Evolutionary conservation across 805 yeast species (phyloP).

Genomic region (Candida endomychidarum): DNA sequence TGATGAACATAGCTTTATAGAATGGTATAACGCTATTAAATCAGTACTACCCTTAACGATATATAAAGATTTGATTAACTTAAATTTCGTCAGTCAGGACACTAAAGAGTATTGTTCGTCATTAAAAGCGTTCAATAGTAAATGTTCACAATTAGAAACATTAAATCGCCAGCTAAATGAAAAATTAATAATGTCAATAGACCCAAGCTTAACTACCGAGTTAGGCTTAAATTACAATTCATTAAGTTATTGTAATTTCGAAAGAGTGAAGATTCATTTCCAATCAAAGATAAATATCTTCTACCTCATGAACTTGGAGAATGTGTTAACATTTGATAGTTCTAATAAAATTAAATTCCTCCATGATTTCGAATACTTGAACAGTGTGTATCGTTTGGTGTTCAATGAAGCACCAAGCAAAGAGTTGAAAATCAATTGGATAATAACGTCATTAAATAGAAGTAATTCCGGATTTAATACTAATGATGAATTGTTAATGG

Average conservation of each 20-base stretch:
- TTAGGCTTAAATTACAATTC: neutral
- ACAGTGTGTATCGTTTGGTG: constrained; percentile 16
- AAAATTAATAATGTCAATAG: constrained; percentile 12
- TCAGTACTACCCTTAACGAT: constrained; percentile 10
- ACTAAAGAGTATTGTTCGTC: constrained; percentile 9
- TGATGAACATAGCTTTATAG: constrained; percentile 11
- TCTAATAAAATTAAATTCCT: constrained; percentile 15
- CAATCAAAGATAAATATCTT: constrained; percentile 17
- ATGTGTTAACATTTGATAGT: constrained; percentile 12
- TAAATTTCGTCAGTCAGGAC: constrained; percentile 11
- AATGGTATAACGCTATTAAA: constrained; percentile 13
- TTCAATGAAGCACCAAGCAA: constrained; percentile 17
- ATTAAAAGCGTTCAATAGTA: constrained; percentile 5
- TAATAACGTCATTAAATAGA: constrained; percentile 19
- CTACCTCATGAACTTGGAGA: constrained; percentile 21
- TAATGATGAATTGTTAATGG: constrained; percentile 9
- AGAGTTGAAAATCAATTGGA: constrained; percentile 22
- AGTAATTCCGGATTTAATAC: neutral
- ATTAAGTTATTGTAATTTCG: constrained; percentile 18
- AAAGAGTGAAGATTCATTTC: constrained; percentile 19
- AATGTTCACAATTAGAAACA: constrained; percentile 1
- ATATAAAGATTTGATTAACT: constrained; percentile 10
- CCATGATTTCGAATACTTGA: constrained; percentile 19
- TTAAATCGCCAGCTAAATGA: constrained; percentile 10
- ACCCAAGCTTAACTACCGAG: neutral